phyloP scores from a whole-genome alignment of 306 rosid species.

The Pachyrhizus erosus region DNA sequence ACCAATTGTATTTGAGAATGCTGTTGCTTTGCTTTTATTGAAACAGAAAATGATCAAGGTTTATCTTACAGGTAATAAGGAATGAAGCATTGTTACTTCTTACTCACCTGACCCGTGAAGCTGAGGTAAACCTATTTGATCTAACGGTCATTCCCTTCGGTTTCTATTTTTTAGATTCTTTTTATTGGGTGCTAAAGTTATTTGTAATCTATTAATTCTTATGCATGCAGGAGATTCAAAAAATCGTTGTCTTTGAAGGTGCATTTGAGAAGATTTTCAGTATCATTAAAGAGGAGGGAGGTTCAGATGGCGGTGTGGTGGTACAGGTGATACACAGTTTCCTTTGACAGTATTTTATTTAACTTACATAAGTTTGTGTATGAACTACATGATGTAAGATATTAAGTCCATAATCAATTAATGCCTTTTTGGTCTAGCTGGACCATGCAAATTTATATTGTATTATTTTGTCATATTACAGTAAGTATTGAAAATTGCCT shows the following conservation, averaged over 20 bases:
- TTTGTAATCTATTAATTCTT: conserved; percentile 26
- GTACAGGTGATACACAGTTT: conserved; percentile 74
- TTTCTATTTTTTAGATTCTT: not conserved
- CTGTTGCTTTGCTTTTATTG: conserved; percentile 14
- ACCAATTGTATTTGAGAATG: conserved; percentile 7
- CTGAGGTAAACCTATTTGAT: conserved; percentile 65
- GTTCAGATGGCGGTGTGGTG: conserved; percentile 91
- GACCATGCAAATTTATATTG: not conserved
- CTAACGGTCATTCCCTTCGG: conserved; percentile 8
- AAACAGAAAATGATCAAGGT: conserved; percentile 29
- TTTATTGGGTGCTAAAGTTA: conserved; percentile 19
- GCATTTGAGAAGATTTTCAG: conserved; percentile 91
- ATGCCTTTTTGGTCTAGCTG: not conserved
- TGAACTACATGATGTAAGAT: not conserved
- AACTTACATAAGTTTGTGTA: not conserved
- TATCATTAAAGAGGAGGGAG: conserved; percentile 87
- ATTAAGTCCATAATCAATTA: not conserved
- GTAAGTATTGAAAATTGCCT: not conserved
- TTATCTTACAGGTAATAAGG: conserved; percentile 72
- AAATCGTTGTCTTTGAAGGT: conserved; percentile 90
- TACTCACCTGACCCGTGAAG: conserved; percentile 86
- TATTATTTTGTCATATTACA: not conserved
- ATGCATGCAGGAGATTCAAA: conserved; percentile 82
- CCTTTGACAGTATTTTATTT: not conserved
- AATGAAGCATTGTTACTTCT: conserved; percentile 89